Evolutionary conservation across 192 early-diverging fungal species (phyloP), one percentile per base, ranked within the genome.

Genomic region (Backusella liffmaniae): DNA sequence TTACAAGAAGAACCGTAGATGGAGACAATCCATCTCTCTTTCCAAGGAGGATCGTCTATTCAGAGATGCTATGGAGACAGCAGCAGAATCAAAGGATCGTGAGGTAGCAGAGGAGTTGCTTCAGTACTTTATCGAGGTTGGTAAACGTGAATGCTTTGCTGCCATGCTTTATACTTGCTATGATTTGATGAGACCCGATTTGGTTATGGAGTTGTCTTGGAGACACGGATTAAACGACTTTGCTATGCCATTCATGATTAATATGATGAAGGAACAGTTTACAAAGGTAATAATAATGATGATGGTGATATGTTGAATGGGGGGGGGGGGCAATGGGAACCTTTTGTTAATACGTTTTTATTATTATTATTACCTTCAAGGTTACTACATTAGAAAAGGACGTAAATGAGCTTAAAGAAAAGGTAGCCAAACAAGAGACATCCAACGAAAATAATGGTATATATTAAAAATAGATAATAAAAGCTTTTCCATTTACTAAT

Each of bases 41-140:
- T 98, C 96, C 26, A 98, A 99, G 89, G 93, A 98, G 86, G 97
- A 99, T 85, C 89, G 95, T 75, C 89, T 98, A 41, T 99, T 92
- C 87, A 97, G 98, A 88, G 98, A 99, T 77, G 97, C 97, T 0
- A 99, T 99, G 95, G 96, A 97, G 70, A 98, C 98, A 5, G 98
- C 96, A 6, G 93, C 94, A 21, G 92, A 93, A 73, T 97, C 96
- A 18, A 88, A 88, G 44, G 94, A 91, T 77, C 87, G 90, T 13
- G 94, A 97, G 66, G 91, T 96, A 29, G 96, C 94, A 49, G 96
- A 99, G 79, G 97, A 99, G 75, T 84, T 99, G 72, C 84, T 99
- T 71, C 92, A 93, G 77, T 99, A 92, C 90, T 99, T 99, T 89
- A 92, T 98, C 37, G 95, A 95, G 77, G 89, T 90, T 18, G 93